Evolutionary conservation across 2,329 filamentous ascomycete species (phyloP).

Genomic region (Exophiala bonariae): DNA sequence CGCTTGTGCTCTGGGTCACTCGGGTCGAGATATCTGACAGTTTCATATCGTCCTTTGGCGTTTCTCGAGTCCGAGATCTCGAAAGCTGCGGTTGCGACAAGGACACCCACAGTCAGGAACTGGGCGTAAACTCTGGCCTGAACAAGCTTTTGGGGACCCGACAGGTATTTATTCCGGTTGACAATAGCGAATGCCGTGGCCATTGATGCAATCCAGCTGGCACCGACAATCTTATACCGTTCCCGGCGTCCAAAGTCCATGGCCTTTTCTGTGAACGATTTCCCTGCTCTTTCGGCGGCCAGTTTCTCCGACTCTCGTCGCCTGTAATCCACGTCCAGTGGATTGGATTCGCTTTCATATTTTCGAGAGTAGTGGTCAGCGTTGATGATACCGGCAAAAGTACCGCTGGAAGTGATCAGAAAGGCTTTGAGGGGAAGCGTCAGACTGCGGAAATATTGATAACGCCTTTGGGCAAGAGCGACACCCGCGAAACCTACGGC

Average conservation of each 20-base stretch:
- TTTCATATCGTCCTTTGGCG: conserved; percentile 66
- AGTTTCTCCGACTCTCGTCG: conserved; percentile 57
- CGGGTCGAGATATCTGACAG: conserved; percentile 75
- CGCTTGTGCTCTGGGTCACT: conserved; percentile 80
- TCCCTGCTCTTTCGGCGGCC: conserved; percentile 55
- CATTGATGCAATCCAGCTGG: conserved; percentile 80
- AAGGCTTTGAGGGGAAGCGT: conserved; percentile 90
- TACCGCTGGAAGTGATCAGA: conserved; percentile 77
- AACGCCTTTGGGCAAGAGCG: conserved; percentile 67
- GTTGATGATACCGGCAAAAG: conserved; percentile 83
- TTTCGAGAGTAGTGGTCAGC: conserved; percentile 73
- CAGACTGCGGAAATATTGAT: conserved; percentile 73
- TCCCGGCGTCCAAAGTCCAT: conserved; percentile 75
- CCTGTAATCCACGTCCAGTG: conserved; percentile 66
- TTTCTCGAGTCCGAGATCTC: conserved; percentile 77
- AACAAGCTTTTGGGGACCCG: conserved; percentile 80
- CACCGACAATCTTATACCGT: conserved; percentile 83
- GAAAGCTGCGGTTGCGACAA: conserved; percentile 78
- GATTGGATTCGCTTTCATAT: conserved; percentile 71
- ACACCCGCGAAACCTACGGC: conserved; percentile 68
- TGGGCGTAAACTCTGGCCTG: conserved; percentile 95
- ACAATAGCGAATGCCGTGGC: conserved; percentile 72
- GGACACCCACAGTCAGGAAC: conserved; percentile 79
- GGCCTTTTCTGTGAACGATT: conserved; percentile 60
- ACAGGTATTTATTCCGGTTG: conserved; percentile 72